Base-by-base conservation (phyloP, 2,329 filamentous ascomycete genomes). In the Penicillium sp. region DNA sequence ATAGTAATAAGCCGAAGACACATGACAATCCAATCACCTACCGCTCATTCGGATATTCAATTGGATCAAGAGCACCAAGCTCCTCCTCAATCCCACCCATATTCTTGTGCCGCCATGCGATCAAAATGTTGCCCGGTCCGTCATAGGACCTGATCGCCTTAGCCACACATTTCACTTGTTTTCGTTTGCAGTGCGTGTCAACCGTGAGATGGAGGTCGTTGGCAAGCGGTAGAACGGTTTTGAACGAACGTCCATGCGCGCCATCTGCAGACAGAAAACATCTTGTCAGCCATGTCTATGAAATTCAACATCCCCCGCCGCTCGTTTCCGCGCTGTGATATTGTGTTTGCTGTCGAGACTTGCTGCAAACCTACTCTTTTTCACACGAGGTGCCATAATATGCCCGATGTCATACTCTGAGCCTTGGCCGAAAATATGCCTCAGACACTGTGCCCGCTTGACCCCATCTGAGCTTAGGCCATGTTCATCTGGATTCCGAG, bases 51-150 rank as follows among this genome's bases (percentile, higher is more conserved):
- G 68, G 68, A 47, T 69, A 71, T 19, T 64, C 57, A 2, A 63
- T 53, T 8, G 58, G 57, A 26, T 68, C 30, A 2, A 43, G n/a
- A n/a, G 48, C 48, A 11, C 67, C 67, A 50, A 70, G 28, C 16
- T 53, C 47, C 53, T 56, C 37, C 40, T 60, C 58, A 22, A 70
- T 66, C 7, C 53, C 42, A n/a, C 49, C 26, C 47, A 70, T 66
- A n/a, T 56, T 66, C 22, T 52, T 51, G 41, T 69, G 67, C n/a
- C 66, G 62, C 68, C 68, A 70, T 14, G 63, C 56, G 30, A 70
- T 63, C 54, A 70, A 35, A 28, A 70, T 69, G 53, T 70, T 66
- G 3, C 67, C 67, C 1, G 59, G 54, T 2, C 66, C 67, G 5
- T 61, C 44, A 40, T 63, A 69, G 1, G 55, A 31, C 5, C 50